These are phyloP conservation scores for Thielaviopsis punctulata DNA, from an alignment of 2,329 filamentous ascomycete genomes.

Conservation along the genomic window DNA sequence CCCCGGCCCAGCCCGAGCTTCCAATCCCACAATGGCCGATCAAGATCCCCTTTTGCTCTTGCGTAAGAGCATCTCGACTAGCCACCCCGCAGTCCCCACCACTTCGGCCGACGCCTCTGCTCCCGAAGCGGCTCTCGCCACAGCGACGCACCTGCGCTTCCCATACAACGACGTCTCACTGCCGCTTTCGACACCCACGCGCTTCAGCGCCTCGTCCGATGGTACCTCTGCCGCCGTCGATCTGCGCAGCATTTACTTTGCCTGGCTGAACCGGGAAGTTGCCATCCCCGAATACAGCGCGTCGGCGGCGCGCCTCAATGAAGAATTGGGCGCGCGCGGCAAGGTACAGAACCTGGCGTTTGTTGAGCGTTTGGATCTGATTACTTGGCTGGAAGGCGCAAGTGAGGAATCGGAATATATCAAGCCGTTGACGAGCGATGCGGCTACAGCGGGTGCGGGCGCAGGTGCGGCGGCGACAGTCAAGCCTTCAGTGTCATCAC, in stretches of 20 bases:
- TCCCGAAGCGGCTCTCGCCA: constrained; percentile 46
- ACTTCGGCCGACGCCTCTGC: constrained; percentile 48
- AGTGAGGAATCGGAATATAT: constrained; percentile 88
- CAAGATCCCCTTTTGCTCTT: constrained; percentile 70
- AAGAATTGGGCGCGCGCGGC: constrained; percentile 46
- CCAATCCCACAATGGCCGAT: constrained; percentile 25
- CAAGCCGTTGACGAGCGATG: constrained; percentile 57
- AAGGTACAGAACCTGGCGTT: constrained; percentile 79
- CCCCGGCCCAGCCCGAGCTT: neutral
- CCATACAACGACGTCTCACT: constrained; percentile 42
- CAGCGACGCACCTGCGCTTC: constrained; percentile 68
- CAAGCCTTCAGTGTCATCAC: constrained; percentile 20
- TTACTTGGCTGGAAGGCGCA: constrained; percentile 83
- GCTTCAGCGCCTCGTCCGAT: constrained; percentile 59
- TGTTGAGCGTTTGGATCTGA: constrained; percentile 77
- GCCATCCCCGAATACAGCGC: constrained; percentile 84
- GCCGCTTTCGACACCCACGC: constrained; percentile 56
- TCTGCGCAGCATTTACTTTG: constrained; percentile 88
- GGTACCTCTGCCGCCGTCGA: constrained; percentile 39
- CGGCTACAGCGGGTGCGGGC: constrained; percentile 27
- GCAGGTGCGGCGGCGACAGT: constrained; percentile 21
- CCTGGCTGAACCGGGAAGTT: constrained; percentile 84
- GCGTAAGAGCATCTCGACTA: constrained; percentile 62
- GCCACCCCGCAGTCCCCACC: constrained; percentile 53
- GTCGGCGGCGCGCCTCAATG: constrained; percentile 63